Evolutionary conservation across 2,329 filamentous ascomycete species (phyloP), one percentile per base, ranked within the genome.

Genomic region (Harringtonia lauricola): DNA sequence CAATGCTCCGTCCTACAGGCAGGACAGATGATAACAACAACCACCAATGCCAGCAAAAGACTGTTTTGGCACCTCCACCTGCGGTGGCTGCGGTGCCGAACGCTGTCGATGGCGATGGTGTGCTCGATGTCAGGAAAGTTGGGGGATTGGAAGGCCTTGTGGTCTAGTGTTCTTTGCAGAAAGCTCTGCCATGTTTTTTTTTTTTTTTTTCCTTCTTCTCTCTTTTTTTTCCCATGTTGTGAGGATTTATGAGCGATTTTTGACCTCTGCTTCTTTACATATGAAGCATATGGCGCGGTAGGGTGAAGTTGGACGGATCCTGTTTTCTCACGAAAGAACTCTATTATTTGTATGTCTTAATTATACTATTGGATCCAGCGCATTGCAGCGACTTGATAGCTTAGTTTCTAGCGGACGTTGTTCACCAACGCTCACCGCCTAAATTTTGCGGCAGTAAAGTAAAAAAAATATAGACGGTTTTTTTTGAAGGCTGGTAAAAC

Each of bases 1-100:
- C 48, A 19, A 39, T 39, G 8, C 45, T 42, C 15, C 40, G 33
- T 17, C 40, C 40, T 6, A 42, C 40, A 8, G 21, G 39, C 21
- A 15, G 21, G 1, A 35, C 15, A 30, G 21, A 12, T 7, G 29
- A 15, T 10, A 29, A n/a, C n/a, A 18, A 8, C n/a, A 18, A 10
- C 10, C 18, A 33, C n/a, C 13, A 30, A 5, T 28, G 18, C 12
- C 29, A 24, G 22, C 35, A 34, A 13, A 39, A 39, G 36, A 19
- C 29, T 3, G 42, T 28, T 7, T 21, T 34, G 17, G 19, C 36
- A 18, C 8, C 41, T 10, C 30, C 40, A 5, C 42, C 36, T 14
- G 21, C 37, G 18, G 42, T 30, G 17, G 29, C 22, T 3, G 30
- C 17, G 9, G 24, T 31, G 9, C 21, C 24, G 24, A 12, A 36